A percentile compares a stretch with the other conserved stretches of the same genome.
Conservation (phyloP, 1,284 basidiomycete genomes). For the Leccinum holopus region DNA sequence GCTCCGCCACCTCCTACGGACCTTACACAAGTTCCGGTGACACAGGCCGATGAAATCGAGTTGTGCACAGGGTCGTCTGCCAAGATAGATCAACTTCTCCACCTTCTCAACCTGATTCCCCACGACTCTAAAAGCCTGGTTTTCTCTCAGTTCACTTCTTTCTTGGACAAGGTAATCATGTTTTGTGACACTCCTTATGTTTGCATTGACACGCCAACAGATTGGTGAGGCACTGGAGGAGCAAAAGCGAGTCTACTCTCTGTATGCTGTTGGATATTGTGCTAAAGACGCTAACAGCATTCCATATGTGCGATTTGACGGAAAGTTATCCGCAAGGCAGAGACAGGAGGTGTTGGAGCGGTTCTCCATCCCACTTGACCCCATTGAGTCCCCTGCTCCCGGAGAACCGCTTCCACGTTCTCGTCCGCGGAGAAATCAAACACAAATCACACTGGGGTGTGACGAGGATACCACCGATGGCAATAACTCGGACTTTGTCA, state of each 20-base stretch:
- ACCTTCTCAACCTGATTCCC: constrained; percentile 69
- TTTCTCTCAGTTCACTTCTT: constrained; percentile 84
- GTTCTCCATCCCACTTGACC: constrained; percentile 65
- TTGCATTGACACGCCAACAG: constrained; percentile 36
- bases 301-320: constrained; percentile 77
- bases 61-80: constrained; percentile 63
- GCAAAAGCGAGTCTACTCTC: constrained; percentile 47
- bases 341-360: constrained; percentile 76
- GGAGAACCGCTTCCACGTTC: constrained; percentile 19
- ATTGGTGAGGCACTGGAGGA: constrained; percentile 69
- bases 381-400: constrained; percentile 25
- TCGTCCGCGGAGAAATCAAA: constrained; percentile 1
- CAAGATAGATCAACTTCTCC: constrained; percentile 79
- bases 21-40: constrained; percentile 55
- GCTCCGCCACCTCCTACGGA: constrained; percentile 67
- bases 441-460: constrained; percentile 5
- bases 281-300: constrained; percentile 49
- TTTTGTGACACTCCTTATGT: background rate
- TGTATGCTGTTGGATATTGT: constrained; percentile 9
- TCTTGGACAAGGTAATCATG: constrained; percentile 67
- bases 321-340: constrained; percentile 73
- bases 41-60: constrained; percentile 42
- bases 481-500: constrained; percentile 26
- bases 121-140: constrained; percentile 75
- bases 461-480: constrained; percentile 25